Evolutionary conservation across 2,329 filamentous ascomycete genomes (phyloP).

Genomic region (Scytalidium sp.): DNA sequence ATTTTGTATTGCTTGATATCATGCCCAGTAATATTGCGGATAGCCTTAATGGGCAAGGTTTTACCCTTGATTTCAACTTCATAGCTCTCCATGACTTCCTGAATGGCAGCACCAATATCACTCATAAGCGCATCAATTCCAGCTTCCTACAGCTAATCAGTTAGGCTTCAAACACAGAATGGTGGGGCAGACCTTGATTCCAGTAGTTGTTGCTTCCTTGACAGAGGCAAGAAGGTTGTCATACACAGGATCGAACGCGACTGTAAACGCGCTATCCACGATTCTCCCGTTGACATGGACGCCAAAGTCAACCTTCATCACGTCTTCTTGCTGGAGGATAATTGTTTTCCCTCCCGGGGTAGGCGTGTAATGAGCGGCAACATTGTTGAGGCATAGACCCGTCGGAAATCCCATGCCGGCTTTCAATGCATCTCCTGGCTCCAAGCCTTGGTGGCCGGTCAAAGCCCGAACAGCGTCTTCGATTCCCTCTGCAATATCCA

Average conservation of each 20-base stretch:
- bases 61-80: slow-evolving; percentile 51
- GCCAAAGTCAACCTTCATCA: slow-evolving; percentile 81
- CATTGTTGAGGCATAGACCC: slow-evolving; percentile 50
- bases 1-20: slow-evolving; percentile 52
- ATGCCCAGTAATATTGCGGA: slow-evolving; percentile 51
- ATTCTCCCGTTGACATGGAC: slow-evolving; percentile 79
- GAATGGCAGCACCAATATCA: slow-evolving; percentile 51
- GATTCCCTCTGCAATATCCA: slow-evolving; percentile 48
- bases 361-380: slow-evolving; percentile 53
- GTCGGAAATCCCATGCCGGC: slow-evolving; percentile 55
- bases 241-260: slow-evolving; percentile 72
- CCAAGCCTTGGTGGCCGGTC: slow-evolving; percentile 47
- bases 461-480: slow-evolving; percentile 52
- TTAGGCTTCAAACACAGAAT: slow-evolving; percentile 2
- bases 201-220: slow-evolving; percentile 69
- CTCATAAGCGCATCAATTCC: slow-evolving; percentile 52
- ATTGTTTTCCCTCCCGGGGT: slow-evolving; percentile 64
- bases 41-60: slow-evolving; percentile 47
- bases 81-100: slow-evolving; percentile 59
- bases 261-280: slow-evolving; percentile 78
- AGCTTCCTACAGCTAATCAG: slow-evolving; percentile 31
- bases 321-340: slow-evolving; percentile 67
- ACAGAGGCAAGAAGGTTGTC: slow-evolving; percentile 73
- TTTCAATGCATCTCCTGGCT: slow-evolving; percentile 45
- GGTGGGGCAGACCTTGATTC: slow-evolving; percentile 19